A percentile compares a stretch with the other conserved stretches of the same genome.
phyloP scores from a whole-genome alignment of 768 basidiomycete species.

The Fomitopsis pulvina region DNA sequence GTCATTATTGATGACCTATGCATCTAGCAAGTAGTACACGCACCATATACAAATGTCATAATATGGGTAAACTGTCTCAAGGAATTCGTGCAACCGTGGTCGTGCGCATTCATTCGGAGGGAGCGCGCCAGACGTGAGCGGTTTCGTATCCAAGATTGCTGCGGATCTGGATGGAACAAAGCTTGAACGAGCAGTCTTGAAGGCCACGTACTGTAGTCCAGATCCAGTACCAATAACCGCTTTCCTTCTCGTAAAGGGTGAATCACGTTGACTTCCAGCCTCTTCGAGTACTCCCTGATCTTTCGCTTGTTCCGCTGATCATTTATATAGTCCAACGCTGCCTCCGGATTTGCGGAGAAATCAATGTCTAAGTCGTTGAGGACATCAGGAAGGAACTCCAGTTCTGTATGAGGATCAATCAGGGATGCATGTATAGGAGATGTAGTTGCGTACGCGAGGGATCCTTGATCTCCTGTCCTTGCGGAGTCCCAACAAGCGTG shows the following conservation, averaged over 20 bases:
- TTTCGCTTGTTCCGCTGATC: conserved; percentile 81
- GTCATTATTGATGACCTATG: neutral
- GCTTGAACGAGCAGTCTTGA: conserved; percentile 14
- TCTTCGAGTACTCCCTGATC: conserved; percentile 64
- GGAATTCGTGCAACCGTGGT: conserved; percentile 77
- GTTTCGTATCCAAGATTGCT: conserved; percentile 85
- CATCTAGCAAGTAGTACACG: neutral
- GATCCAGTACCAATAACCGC: conserved; percentile 77
- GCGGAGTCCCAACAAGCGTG: conserved; percentile 79
- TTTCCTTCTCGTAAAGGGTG: conserved; percentile 72
- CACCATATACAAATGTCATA: conserved; percentile 92
- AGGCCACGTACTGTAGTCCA: conserved; percentile 65
- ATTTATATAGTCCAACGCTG: conserved; percentile 52
- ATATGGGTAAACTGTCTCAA: conserved; percentile 70
- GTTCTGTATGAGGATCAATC: conserved; percentile 31
- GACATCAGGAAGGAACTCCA: conserved; percentile 61
- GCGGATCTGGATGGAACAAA: neutral
- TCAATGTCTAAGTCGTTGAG: conserved; percentile 82
- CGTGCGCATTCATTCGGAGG: conserved; percentile 79
- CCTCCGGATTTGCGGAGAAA: conserved; percentile 57
- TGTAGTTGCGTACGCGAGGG: conserved; percentile 41
- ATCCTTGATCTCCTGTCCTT: conserved; percentile 82
- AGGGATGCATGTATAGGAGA: conserved; percentile 5
- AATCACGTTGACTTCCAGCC: conserved; percentile 64
- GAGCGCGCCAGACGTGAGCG: conserved; percentile 72